phyloP scores from a whole-genome alignment of 2,329 filamentous ascomycete species.

The Pseudogymnoascus sp. region DNA sequence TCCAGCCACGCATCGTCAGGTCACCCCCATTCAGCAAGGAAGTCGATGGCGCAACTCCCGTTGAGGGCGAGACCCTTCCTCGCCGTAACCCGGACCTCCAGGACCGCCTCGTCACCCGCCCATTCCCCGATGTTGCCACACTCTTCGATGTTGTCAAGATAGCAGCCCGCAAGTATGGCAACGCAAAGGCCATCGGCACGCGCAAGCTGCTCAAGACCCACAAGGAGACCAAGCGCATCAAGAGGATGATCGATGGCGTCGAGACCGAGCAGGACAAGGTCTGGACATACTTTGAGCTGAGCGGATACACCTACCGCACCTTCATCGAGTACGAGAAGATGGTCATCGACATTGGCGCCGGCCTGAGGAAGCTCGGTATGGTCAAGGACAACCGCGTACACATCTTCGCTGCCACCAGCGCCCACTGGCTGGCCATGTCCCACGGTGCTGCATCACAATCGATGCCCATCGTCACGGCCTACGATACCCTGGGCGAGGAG shows the following conservation, averaged over 20 bases:
- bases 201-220: slow-evolving; percentile 70
- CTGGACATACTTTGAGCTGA: slow-evolving; percentile 83
- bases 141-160: slow-evolving; percentile 67
- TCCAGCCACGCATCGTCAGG: slow-evolving; percentile 26
- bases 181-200: slow-evolving; percentile 58
- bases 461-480: slow-evolving; percentile 85
- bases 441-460: slow-evolving; percentile 65
- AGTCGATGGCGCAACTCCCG: slow-evolving; percentile 45
- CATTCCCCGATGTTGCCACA: slow-evolving; percentile 55
- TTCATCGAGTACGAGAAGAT: slow-evolving; percentile 72
- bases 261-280: slow-evolving; percentile 77
- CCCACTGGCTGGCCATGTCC: slow-evolving; percentile 41
- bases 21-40: slow-evolving; percentile 54
- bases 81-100: slow-evolving; percentile 50
- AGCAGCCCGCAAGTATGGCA: slow-evolving; percentile 57
- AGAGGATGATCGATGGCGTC: slow-evolving; percentile 70
- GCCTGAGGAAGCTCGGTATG: slow-evolving; percentile 65
- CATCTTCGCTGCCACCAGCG: slow-evolving; percentile 59
- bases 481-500: slow-evolving; percentile 79
- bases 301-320: slow-evolving; percentile 66
- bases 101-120: slow-evolving; percentile 47
- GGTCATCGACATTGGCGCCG: slow-evolving; percentile 58
- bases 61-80: slow-evolving; percentile 62
- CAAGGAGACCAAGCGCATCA: slow-evolving; percentile 59
- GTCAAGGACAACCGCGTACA: slow-evolving; percentile 62